These are phyloP conservation scores for Aspergillus homomorphus DNA, from an alignment of 495 filamentous ascomycete genomes.

Conservation along the genomic window DNA sequence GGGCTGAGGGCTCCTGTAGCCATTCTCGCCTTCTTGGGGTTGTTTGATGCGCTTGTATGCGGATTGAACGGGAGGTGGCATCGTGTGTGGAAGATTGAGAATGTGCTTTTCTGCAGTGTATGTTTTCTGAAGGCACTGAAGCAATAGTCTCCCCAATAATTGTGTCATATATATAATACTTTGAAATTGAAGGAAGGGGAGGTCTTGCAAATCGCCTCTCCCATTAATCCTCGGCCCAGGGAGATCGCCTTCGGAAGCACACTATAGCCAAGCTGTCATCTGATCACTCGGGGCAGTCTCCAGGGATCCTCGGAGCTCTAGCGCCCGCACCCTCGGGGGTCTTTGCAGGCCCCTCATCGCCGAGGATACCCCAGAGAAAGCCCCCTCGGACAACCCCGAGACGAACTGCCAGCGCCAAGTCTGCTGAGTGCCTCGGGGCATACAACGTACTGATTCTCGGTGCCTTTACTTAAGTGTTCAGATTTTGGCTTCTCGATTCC, in stretches of 20 bases:
- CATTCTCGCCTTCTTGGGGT: slow-evolving; percentile 28
- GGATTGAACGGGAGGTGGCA: slow-evolving; percentile 32
- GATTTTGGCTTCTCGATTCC: slow-evolving; percentile 6
- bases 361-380: neutral
- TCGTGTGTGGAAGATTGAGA: slow-evolving; percentile 6
- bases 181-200: too few relatives aligned
- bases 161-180: neutral
- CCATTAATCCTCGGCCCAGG: too few relatives aligned
- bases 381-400: neutral
- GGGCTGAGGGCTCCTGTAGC: slow-evolving; percentile 26
- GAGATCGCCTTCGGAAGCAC: too few relatives aligned
- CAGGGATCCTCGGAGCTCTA: neutral
- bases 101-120: neutral
- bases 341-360: neutral
- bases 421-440: neutral
- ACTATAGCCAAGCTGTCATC: too few relatives aligned
- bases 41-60: slow-evolving; percentile 31
- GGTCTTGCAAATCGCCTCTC: too few relatives aligned
- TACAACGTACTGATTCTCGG: neutral
- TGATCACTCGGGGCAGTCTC: too few relatives aligned
- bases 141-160: neutral
- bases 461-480: slow-evolving; percentile 12
- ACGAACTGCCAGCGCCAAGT: too few relatives aligned
- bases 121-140: neutral
- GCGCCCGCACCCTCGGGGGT: slow-evolving; percentile 2